phyloP scores from a whole-genome alignment of 176 grass and related monocot genomes.

The Oryza glaberrima region DNA sequence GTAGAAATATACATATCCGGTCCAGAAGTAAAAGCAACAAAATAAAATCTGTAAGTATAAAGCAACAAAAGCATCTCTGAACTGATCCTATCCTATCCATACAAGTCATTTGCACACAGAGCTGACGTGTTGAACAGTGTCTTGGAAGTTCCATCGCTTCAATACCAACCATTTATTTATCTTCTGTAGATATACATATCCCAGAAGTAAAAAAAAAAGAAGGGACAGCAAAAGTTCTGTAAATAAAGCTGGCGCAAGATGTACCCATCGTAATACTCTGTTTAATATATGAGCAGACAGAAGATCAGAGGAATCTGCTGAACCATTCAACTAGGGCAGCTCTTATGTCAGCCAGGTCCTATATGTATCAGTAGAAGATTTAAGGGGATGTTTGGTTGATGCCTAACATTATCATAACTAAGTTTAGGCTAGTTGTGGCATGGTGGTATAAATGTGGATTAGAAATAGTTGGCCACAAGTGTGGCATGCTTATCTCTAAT shows the following conservation, averaged over 20 bases:
- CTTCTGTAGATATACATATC: background rate
- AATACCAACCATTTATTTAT: background rate
- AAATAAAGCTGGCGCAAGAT: background rate
- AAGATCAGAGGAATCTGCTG: background rate
- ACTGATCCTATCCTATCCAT: too few species aligned
- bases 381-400: too few species aligned
- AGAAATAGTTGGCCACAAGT: too few species aligned
- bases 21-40: background rate
- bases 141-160: background rate
- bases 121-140: background rate
- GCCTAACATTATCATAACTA: too few species aligned
- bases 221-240: background rate
- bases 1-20: background rate
- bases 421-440: too few species aligned
- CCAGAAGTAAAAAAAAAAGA: too few species aligned
- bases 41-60: background rate
- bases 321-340: background rate
- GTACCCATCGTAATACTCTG: background rate
- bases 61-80: too few species aligned
- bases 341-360: background rate
- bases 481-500: too few species aligned
- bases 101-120: background rate
- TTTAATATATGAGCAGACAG: background rate
- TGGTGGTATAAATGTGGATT: too few species aligned
- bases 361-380: background rate